Conservation (phyloP, 768 basidiomycete genomes). For the Panaeolus cyanescens region DNA sequence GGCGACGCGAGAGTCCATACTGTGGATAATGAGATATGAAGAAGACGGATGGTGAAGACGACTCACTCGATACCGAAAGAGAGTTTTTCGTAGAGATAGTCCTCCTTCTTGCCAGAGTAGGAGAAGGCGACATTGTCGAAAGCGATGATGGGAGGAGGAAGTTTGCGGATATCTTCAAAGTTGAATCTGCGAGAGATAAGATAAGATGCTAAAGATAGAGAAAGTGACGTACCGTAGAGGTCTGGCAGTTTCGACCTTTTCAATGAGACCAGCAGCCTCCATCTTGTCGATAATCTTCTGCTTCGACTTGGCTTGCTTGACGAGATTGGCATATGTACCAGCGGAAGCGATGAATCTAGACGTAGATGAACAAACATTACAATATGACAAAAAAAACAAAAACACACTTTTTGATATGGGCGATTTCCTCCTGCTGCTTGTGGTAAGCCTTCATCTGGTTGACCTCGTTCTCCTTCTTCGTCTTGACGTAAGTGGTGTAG, state of each 20-base stretch:
- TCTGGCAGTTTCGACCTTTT: conserved; percentile 79
- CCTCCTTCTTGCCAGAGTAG: conserved; percentile 87
- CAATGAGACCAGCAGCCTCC: conserved; percentile 97
- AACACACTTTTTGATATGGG: conserved; percentile 93
- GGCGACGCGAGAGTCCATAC: conserved; percentile 93
- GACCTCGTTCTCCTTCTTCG: conserved; percentile 95
- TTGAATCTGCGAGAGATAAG: conserved; percentile 57
- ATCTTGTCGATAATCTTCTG: conserved; percentile 99
- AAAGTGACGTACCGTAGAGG: conserved; percentile 50
- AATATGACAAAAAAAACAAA: neutral
- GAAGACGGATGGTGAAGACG: neutral
- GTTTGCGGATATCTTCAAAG: conserved; percentile 92
- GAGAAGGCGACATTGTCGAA: conserved; percentile 95
- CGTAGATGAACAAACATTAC: conserved; percentile 8
- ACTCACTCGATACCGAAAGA: conserved; percentile 96
- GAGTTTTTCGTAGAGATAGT: conserved; percentile 85
- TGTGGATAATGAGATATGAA: conserved; percentile 37
- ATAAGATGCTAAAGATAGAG: neutral
- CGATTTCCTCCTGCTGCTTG: conserved; percentile 98
- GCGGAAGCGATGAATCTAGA: conserved; percentile 95
- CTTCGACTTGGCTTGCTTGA: conserved; percentile 98
- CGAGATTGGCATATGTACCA: conserved; percentile 98
- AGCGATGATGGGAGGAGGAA: conserved; percentile 97
- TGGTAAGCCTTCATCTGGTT: conserved; percentile 99
- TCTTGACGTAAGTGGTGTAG: conserved; percentile 96